Conservation (phyloP, 2,329 filamentous ascomycete genomes). For the Knufia fluminis region DNA sequence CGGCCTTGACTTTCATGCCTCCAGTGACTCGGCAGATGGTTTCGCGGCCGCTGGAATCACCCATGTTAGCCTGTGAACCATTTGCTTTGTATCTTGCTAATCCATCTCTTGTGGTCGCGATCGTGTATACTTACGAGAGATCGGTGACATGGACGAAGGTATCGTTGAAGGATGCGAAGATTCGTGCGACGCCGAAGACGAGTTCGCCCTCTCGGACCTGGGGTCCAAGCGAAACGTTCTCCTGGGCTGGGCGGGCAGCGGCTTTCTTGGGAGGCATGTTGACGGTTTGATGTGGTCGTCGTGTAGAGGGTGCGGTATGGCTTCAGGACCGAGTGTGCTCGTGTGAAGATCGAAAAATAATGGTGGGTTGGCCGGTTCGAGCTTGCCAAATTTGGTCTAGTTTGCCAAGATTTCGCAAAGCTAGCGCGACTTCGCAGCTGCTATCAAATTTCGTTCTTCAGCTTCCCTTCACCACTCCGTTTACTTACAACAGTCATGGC, state of each 20-base stretch:
- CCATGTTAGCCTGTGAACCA: conserved; percentile 53
- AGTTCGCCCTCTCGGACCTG: conserved; percentile 96
- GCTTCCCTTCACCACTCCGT: no score
- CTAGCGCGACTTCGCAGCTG: no score
- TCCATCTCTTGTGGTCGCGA: conserved; percentile 25
- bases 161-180: conserved; percentile 93
- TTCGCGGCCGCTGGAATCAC: conserved; percentile 88
- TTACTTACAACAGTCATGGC: no score
- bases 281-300: conserved; percentile 30
- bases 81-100: conserved; percentile 17
- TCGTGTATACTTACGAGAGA: conserved; percentile 64
- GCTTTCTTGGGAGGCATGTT: conserved; percentile 94
- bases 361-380: not conserved
- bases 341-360: conserved; percentile 2
- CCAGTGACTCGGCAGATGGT: conserved; percentile 99
- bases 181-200: conserved; percentile 95
- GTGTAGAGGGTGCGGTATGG: conserved; percentile 8
- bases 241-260: conserved; percentile 66
- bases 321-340: not conserved
- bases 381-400: not conserved
- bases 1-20: conserved; percentile 99
- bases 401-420: not conserved
- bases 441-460: no score
- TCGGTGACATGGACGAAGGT: conserved; percentile 98
- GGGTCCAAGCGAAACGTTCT: conserved; percentile 98